Conservation (phyloP, 2,329 filamentous ascomycete species). For the Aspergillus flavus region DNA sequence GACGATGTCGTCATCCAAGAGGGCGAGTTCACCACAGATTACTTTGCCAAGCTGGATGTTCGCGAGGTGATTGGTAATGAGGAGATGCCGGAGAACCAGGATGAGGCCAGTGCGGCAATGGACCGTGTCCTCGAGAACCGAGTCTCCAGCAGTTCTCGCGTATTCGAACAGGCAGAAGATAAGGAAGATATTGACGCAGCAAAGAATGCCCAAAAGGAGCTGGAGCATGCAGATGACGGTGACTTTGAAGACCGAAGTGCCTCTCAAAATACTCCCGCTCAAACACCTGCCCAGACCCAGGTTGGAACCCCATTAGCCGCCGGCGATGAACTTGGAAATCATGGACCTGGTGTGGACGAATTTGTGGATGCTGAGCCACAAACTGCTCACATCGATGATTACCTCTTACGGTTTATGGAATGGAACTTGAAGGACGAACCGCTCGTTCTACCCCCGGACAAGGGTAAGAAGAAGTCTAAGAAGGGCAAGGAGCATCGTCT, state of each 20-base stretch:
- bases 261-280: slow-evolving; percentile 36
- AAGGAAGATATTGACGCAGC: slow-evolving; percentile 88
- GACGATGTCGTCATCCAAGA: slow-evolving; percentile 99
- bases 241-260: slow-evolving; percentile 73
- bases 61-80: slow-evolving; percentile 67
- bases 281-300: slow-evolving; percentile 38
- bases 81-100: slow-evolving; percentile 61
- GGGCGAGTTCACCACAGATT: slow-evolving; percentile 95
- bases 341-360: slow-evolving; percentile 23
- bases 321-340: slow-evolving; percentile 36
- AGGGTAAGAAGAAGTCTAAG: slow-evolving; percentile 51
- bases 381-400: slow-evolving; percentile 70
- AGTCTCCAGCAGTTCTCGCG: slow-evolving; percentile 67
- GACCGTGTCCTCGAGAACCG: slow-evolving; percentile 77
- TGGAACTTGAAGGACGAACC: slow-evolving; percentile 56
- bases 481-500: slow-evolving; percentile 51
- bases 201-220: slow-evolving; percentile 83
- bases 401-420: slow-evolving; percentile 71
- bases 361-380: slow-evolving; percentile 45
- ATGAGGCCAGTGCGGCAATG: slow-evolving; percentile 79
- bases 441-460: slow-evolving; percentile 50
- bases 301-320: slow-evolving; percentile 39
- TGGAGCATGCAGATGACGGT: slow-evolving; percentile 77
- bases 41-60: slow-evolving; percentile 77
- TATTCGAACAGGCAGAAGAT: slow-evolving; percentile 88